phyloP scores from a whole-genome alignment of 345 rosid genomes.

The Corchorus olitorius region DNA sequence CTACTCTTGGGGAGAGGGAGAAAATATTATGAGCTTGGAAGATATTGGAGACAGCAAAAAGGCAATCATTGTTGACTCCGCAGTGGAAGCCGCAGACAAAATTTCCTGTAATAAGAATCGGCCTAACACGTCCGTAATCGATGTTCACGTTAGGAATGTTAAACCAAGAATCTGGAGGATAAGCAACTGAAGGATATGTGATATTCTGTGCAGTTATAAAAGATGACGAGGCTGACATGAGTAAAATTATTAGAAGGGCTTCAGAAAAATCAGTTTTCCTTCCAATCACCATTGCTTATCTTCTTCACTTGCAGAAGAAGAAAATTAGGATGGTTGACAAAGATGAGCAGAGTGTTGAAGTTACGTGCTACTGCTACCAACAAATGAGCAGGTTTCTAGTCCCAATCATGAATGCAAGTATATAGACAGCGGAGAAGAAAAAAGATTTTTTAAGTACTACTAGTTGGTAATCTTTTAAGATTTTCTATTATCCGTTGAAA shows the following conservation, averaged over 20 bases:
- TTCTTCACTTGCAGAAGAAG: background rate
- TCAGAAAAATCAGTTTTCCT: background rate
- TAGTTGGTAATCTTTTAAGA: too few relatives aligned
- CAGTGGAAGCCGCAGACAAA: conserved; percentile 12
- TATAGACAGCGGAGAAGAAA: too few relatives aligned
- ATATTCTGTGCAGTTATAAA: background rate
- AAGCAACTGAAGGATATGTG: background rate
- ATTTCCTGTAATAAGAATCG: background rate
- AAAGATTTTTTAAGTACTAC: too few relatives aligned
- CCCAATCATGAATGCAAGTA: background rate
- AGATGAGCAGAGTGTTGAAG: too few relatives aligned
- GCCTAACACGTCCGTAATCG: background rate
- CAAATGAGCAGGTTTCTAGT: background rate
- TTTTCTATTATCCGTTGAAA: too few relatives aligned
- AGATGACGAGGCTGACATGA: background rate
- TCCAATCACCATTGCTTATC: background rate
- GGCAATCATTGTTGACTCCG: background rate
- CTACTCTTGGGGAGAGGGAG: background rate
- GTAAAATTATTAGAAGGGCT: background rate
- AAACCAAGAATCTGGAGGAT: background rate
- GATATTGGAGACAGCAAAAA: conserved; percentile 2
- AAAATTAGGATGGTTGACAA: too few relatives aligned
- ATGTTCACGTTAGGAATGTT: background rate
- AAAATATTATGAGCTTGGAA: background rate
- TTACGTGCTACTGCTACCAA: too few relatives aligned